Evolutionary conservation across 2,329 filamentous ascomycete genomes (phyloP).

Genomic region (Cryphonectria radicalis): DNA sequence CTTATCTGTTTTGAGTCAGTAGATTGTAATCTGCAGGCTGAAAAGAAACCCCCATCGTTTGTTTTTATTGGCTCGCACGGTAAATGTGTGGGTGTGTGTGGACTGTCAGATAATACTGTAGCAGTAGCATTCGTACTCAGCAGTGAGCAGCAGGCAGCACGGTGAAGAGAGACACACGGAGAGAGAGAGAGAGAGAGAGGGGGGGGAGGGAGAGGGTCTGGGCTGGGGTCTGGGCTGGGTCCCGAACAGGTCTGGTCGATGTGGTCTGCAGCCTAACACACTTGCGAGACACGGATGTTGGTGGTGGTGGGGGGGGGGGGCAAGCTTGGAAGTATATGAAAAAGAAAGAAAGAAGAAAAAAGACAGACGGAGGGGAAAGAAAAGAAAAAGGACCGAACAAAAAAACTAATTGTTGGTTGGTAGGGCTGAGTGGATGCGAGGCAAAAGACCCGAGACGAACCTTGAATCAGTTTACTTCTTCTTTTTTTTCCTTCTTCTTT

Average conservation of each 20-base stretch:
- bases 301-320: not conserved
- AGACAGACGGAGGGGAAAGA: not conserved
- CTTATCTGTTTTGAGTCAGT: not conserved
- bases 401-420: not conserved
- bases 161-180: not conserved
- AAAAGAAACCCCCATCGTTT: too few species aligned
- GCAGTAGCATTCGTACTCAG: not conserved
- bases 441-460: not conserved
- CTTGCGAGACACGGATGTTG: slow-evolving; percentile 6
- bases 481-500: not conserved
- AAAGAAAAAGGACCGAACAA: not conserved
- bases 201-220: not conserved
- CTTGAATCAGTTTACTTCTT: not conserved
- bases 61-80: too few species aligned
- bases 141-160: not conserved
- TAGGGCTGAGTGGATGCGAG: not conserved
- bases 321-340: not conserved
- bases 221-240: not conserved
- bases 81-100: not conserved
- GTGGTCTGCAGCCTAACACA: slow-evolving; percentile 4
- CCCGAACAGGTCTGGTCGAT: slow-evolving; percentile 4
- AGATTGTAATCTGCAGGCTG: too few species aligned
- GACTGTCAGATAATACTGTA: too few species aligned
- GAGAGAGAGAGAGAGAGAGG: not conserved
- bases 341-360: not conserved